Conservation (phyloP, 257 asterid species). For the Mentha longifolia region DNA sequence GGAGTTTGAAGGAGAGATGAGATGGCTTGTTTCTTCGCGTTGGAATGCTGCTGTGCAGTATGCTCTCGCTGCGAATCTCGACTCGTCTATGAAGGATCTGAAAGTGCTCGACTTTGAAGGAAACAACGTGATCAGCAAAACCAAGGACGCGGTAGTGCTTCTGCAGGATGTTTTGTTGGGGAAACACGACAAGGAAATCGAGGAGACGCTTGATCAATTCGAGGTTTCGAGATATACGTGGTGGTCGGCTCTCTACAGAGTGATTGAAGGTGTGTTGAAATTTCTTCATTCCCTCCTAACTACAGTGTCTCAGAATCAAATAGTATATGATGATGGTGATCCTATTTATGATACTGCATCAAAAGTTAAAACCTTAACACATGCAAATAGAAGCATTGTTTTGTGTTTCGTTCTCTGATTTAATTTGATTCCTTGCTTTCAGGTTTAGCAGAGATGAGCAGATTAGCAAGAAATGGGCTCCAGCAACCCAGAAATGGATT, state of each 20-base stretch:
- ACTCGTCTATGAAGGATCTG: slow-evolving; percentile 53
- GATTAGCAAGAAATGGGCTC: slow-evolving; percentile 41
- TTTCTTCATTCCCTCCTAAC: background rate
- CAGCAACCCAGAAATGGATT: slow-evolving; percentile 14
- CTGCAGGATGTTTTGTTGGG: slow-evolving; percentile 66
- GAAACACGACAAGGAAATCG: slow-evolving; percentile 55
- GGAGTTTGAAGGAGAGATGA: slow-evolving; percentile 39
- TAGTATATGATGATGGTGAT: no score
- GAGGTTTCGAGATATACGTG: slow-evolving; percentile 57
- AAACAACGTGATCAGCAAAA: slow-evolving; percentile 43
- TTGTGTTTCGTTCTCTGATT: slow-evolving; percentile 23
- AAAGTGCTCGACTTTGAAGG: slow-evolving; percentile 42
- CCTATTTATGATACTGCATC: no score
- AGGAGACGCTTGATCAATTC: slow-evolving; percentile 54
- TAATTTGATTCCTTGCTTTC: slow-evolving; percentile 32
- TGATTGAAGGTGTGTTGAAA: slow-evolving; percentile 58
- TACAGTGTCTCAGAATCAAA: background rate
- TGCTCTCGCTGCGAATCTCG: slow-evolving; percentile 52
- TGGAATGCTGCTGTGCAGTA: slow-evolving; percentile 51
- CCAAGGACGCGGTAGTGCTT: slow-evolving; percentile 59
- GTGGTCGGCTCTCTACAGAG: slow-evolving; percentile 74
- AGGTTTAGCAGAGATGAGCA: slow-evolving; percentile 71
- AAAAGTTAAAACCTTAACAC: no score
- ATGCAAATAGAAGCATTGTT: background rate
- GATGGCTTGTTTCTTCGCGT: slow-evolving; percentile 54